These are phyloP conservation scores for Fraxinus velutina DNA, from an alignment of 305 asterid species.

Conservation along the genomic window DNA sequence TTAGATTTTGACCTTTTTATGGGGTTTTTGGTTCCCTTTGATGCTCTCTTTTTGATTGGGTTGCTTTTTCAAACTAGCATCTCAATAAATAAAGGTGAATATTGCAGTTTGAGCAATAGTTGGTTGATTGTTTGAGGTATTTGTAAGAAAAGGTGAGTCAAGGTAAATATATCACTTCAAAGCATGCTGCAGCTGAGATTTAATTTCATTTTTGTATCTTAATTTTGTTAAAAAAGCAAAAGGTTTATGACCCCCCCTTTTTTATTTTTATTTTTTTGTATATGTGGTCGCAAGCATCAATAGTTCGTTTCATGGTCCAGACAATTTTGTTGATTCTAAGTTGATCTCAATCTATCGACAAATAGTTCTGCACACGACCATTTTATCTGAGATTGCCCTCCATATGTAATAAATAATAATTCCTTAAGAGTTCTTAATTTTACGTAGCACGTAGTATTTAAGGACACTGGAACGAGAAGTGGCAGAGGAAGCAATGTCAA, in stretches of 20 bases:
- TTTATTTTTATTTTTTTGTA: no score
- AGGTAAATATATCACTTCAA: neutral
- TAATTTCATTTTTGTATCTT: neutral
- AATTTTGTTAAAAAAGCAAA: neutral
- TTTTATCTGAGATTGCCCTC: neutral
- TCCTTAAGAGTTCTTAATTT: neutral
- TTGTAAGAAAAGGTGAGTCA: neutral
- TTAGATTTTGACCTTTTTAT: neutral
- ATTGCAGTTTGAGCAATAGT: neutral
- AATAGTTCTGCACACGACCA: neutral
- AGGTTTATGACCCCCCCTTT: neutral
- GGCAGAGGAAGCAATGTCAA: neutral
- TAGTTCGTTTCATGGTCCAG: neutral
- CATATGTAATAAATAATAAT: neutral
- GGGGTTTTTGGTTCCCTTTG: neutral
- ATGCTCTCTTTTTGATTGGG: neutral
- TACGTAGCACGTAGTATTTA: neutral
- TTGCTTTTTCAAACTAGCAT: constrained; percentile 6
- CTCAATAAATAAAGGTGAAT: neutral
- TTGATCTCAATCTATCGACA: neutral
- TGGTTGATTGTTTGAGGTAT: neutral
- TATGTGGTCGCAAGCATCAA: neutral
- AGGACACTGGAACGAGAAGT: neutral
- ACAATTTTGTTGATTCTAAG: neutral
- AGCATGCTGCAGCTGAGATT: neutral